A percentile compares a stretch with the other conserved stretches of the same genome.
Evolutionary conservation across 768 basidiomycete species (phyloP).

Genomic region (Mycena crocata): DNA sequence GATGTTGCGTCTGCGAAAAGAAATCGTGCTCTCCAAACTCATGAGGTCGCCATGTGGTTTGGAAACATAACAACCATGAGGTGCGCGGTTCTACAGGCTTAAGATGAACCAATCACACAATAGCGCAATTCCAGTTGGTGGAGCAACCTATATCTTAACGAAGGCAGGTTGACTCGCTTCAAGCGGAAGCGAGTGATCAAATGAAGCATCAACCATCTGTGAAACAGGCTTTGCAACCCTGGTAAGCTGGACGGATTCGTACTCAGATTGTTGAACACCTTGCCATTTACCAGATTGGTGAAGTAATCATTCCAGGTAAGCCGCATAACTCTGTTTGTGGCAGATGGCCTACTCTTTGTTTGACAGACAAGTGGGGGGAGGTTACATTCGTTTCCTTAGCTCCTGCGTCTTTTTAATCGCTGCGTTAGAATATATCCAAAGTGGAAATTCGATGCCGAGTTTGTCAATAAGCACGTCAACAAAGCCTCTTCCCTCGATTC

Average conservation of each 20-base stretch:
- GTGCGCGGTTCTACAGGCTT: constrained; percentile 40
- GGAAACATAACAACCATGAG: constrained; percentile 80
- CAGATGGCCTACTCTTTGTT: constrained; percentile 9
- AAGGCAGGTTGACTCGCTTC: constrained; percentile 58
- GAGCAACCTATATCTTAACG: constrained; percentile 69
- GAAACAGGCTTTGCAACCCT: constrained; percentile 35
- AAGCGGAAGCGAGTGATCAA: neutral
- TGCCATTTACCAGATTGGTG: constrained; percentile 64
- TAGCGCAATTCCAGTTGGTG: constrained; percentile 48
- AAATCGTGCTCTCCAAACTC: constrained; percentile 73
- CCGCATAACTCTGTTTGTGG: constrained; percentile 30
- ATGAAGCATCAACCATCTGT: neutral
- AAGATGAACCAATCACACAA: neutral
- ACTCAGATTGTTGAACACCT: constrained; percentile 10
- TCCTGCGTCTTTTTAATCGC: too few relatives aligned
- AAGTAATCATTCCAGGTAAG: constrained; percentile 69
- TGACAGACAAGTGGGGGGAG: constrained; percentile 14
- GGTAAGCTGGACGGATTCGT: constrained; percentile 15
- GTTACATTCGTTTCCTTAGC: too few relatives aligned
- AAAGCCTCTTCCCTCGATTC: constrained; percentile 72
- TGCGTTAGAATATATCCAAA: constrained; percentile 61
- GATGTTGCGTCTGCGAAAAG: constrained; percentile 64
- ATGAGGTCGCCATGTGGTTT: constrained; percentile 76
- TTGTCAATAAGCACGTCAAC: constrained; percentile 67
- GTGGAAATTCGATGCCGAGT: constrained; percentile 71